Evolutionary conservation across 2,329 filamentous ascomycete genomes (phyloP).

Genomic region (Sporothrix schenckii): DNA sequence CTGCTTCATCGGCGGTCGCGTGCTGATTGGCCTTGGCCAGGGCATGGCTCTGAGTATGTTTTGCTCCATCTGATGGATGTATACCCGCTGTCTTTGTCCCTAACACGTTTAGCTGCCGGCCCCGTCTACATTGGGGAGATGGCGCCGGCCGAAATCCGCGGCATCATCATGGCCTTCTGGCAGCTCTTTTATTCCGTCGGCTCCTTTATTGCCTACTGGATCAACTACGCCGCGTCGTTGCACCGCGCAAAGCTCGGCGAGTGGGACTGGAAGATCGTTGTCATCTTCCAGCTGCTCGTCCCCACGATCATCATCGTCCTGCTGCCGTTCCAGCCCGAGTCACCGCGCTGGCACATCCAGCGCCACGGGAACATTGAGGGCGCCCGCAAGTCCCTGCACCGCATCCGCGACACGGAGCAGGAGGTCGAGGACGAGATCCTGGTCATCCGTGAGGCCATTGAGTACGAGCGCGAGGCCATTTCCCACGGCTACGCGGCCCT

Average conservation of each 20-base stretch:
- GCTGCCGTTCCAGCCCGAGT: slow-evolving; percentile 68
- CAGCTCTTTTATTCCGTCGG: slow-evolving; percentile 69
- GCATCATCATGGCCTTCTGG: slow-evolving; percentile 71
- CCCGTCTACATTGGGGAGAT: slow-evolving; percentile 73
- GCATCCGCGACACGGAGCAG: slow-evolving; percentile 65
- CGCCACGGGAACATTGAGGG: slow-evolving; percentile 61
- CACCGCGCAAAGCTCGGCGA: slow-evolving; percentile 61
- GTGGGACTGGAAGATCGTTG: slow-evolving; percentile 74
- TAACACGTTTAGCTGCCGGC: slow-evolving; percentile 55
- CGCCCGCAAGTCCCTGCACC: slow-evolving; percentile 60
- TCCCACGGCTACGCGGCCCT: slow-evolving; percentile 64
- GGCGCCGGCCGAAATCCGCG: slow-evolving; percentile 64
- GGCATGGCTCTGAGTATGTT: slow-evolving; percentile 56
- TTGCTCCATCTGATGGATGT: not conserved
- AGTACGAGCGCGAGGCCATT: slow-evolving; percentile 72
- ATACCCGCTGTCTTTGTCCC: not conserved
- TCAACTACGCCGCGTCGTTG: slow-evolving; percentile 65
- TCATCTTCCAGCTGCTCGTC: slow-evolving; percentile 73
- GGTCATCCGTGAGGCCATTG: slow-evolving; percentile 67
- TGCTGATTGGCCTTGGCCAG: slow-evolving; percentile 70
- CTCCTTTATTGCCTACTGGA: slow-evolving; percentile 66
- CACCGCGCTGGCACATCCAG: slow-evolving; percentile 69
- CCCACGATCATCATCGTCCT: slow-evolving; percentile 63
- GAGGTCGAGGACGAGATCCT: slow-evolving; percentile 69
- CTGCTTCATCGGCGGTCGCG: slow-evolving; percentile 69